These are phyloP conservation scores for Entelexis paramagnoliae DNA, from an alignment of 1,139 yeast species.

Conservation along the genomic window DNA sequence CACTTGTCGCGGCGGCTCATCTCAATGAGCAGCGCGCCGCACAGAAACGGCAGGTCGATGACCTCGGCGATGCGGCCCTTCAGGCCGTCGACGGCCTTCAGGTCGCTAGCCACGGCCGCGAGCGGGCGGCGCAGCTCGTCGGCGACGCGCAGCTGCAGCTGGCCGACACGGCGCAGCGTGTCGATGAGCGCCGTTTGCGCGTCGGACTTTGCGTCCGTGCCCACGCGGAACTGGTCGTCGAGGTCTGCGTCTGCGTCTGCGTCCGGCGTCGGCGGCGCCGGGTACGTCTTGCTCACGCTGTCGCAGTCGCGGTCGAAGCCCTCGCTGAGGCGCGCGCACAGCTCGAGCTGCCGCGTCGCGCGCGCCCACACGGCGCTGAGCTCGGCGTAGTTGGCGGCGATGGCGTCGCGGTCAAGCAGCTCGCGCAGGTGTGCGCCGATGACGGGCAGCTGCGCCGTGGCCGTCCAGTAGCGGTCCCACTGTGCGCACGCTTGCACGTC, in stretches of 20 bases:
- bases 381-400: conserved; percentile 1
- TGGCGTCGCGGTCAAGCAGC: conserved; percentile 6
- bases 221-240: conserved; percentile 5
- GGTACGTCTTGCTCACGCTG: neutral
- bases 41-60: conserved; percentile 66
- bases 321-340: neutral
- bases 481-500: conserved; percentile 17
- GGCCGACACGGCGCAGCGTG: conserved; percentile 27
- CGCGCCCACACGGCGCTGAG: conserved; percentile 8
- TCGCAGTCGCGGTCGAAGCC: conserved; percentile 2
- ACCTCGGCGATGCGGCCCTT: conserved; percentile 42
- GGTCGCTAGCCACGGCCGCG: conserved; percentile 28
- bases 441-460: conserved; percentile 11
- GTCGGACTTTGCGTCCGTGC: neutral
- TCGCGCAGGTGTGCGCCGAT: conserved; percentile 5
- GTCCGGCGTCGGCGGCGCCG: neutral
- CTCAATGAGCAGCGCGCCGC: conserved; percentile 70
- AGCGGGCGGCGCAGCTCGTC: conserved; percentile 28
- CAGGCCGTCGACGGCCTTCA: conserved; percentile 37
- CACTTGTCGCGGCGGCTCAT: conserved; percentile 43
- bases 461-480: conserved; percentile 16
- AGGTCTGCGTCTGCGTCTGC: neutral
- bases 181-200: conserved; percentile 19
- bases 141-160: conserved; percentile 28
- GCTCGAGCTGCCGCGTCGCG: conserved; percentile 26